Percentiles rank a stretch among this genome's conserved stretches.
Conservation (phyloP, 352 stramenopile species). For the Phytophthora agathidicida region DNA sequence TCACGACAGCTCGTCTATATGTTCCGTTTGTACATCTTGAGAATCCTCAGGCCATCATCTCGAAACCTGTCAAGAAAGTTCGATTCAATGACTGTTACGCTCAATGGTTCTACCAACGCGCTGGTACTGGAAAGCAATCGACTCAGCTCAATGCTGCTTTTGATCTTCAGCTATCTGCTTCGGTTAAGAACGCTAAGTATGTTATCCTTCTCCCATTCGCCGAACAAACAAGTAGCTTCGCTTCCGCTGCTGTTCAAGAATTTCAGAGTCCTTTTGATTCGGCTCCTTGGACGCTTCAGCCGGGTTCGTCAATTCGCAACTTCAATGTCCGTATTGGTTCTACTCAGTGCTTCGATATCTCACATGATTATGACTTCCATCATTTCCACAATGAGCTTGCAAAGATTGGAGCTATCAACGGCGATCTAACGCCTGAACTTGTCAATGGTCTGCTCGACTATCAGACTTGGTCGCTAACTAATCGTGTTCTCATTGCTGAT, state of each 20-base stretch:
- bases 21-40: conserved; percentile 8
- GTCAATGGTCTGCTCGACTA: too few relatives aligned
- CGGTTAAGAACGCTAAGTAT: conserved; percentile 1
- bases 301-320: not conserved
- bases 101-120: conserved; percentile 7
- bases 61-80: conserved; percentile 2
- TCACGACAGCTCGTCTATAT: not conserved
- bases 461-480: too few relatives aligned
- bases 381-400: not conserved
- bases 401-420: conserved; percentile 21
- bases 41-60: conserved; percentile 2
- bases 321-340: conserved; percentile 5
- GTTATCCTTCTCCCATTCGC: not conserved
- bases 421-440: conserved; percentile 2
- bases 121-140: not conserved
- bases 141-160: conserved; percentile 5
- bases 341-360: not conserved
- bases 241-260: not conserved
- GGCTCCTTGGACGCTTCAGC: conserved; percentile 1
- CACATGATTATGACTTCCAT: not conserved
- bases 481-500: too few relatives aligned
- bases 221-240: not conserved
- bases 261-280: not conserved
- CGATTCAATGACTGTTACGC: conserved; percentile 10
- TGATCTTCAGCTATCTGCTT: conserved; percentile 3